A percentile compares a stretch with the other conserved stretches of the same genome.
Conservation (phyloP, 108 stramenopile genomes). For the Pelagomonas calceolata region DNA sequence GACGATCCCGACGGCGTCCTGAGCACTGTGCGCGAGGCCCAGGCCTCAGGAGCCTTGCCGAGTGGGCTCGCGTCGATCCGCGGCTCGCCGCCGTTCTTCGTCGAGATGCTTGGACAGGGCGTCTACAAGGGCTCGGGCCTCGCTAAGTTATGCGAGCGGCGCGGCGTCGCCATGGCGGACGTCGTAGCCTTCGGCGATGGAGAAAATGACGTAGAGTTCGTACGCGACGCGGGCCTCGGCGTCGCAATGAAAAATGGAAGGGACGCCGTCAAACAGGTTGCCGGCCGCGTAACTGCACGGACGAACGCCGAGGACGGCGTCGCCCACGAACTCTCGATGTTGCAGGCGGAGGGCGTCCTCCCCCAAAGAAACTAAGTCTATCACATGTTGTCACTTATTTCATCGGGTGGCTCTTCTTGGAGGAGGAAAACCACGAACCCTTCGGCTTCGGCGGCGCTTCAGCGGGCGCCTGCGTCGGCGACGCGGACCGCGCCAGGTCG, state of each 20-base stretch:
- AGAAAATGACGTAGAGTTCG: constrained; percentile 59
- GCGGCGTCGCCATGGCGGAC: constrained; percentile 33
- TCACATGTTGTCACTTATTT: too few species aligned
- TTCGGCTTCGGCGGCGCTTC: too few species aligned
- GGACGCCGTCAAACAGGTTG: constrained; percentile 37
- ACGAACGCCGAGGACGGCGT: constrained; percentile 61
- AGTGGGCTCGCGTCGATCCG: constrained; percentile 13
- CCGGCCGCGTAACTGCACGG: constrained; percentile 39
- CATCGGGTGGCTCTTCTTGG: too few species aligned
- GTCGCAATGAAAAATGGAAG: constrained; percentile 62
- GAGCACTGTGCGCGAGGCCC: neutral
- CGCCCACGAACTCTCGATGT: neutral
- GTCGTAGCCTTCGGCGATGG: constrained; percentile 63
- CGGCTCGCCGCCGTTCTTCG: constrained; percentile 42
- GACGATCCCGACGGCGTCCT: constrained; percentile 25
- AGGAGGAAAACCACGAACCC: too few species aligned
- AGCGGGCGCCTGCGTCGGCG: too few species aligned
- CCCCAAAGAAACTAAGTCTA: neutral
- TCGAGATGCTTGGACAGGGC: constrained; percentile 44
- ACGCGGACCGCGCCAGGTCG: too few species aligned
- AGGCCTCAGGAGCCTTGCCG: neutral
- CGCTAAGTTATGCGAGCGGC: constrained; percentile 32
- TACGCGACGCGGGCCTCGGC: constrained; percentile 49
- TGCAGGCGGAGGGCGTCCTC: neutral
- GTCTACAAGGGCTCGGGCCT: constrained; percentile 53